Conservation (phyloP, 306 rosid species). For the Arachis stenosperma region DNA sequence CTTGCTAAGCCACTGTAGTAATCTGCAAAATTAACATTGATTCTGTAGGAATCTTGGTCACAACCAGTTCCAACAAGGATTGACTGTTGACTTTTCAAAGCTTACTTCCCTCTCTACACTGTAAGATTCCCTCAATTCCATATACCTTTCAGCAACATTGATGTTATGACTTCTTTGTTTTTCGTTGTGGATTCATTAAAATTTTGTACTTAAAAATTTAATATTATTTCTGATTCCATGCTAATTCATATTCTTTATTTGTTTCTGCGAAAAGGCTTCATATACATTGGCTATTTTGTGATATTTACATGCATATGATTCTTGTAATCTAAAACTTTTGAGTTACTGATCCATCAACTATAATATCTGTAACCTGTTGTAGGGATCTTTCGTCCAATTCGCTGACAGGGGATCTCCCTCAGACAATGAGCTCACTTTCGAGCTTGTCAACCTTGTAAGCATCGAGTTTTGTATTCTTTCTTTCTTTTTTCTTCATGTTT, state of each 20-base stretch:
- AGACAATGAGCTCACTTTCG: slow-evolving; percentile 80
- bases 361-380: slow-evolving; percentile 48
- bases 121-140: slow-evolving; percentile 57
- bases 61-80: slow-evolving; percentile 75
- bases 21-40: slow-evolving; percentile 37
- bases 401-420: slow-evolving; percentile 78
- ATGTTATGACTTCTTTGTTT: slow-evolving; percentile 2
- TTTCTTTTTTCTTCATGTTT: slow-evolving; percentile 23
- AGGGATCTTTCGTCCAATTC: slow-evolving; percentile 93
- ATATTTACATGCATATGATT: slow-evolving; percentile 18
- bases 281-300: slow-evolving; percentile 14
- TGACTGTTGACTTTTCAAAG: slow-evolving; percentile 56
- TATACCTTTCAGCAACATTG: slow-evolving; percentile 27
- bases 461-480: slow-evolving; percentile 1
- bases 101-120: slow-evolving; percentile 76
- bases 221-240: slow-evolving; percentile 20
- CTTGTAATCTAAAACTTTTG: slow-evolving; percentile 30
- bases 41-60: slow-evolving; percentile 75
- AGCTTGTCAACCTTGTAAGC: slow-evolving; percentile 67
- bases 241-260: slow-evolving; percentile 23
- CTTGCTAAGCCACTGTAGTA: slow-evolving; percentile 29
- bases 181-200: neutral
- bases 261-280: slow-evolving; percentile 9
- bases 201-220: slow-evolving; percentile 13
- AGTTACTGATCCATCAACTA: slow-evolving; percentile 18